Base-by-base conservation (phyloP, 805 yeast genomes). In the Teunomyces cretensis region DNA sequence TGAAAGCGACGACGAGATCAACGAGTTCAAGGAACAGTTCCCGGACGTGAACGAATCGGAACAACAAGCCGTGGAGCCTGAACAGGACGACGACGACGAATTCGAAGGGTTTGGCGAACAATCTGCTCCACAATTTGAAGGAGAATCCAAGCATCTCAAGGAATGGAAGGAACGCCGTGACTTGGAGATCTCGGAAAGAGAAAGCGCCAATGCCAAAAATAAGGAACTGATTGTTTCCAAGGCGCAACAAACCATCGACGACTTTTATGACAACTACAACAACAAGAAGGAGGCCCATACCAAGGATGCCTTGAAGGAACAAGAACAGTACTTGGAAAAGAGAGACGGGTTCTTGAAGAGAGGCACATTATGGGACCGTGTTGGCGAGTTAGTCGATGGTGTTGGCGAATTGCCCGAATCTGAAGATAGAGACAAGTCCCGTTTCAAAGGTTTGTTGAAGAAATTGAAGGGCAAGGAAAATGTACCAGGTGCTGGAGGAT, bases 201-300 rank as follows among this genome's bases (percentile, higher is more conserved):
- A 92, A 59, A 83, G 78, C 54, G 80, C 80, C 51, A 84, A 86
- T 55, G 71, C 70, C 15, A 71, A 79, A 54, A 86, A 80, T 62
- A 79, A 85, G 59, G 72, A 72, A 26, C 88, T 83, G 48, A 76
- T 89, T 47, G 78, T 85, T 45, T 78, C 80, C 42, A 84, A 84
- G 50, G 98, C 98, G 8, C 80, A 81, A 58, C 81, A 83, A 62
- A 83, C 89, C 43, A 81, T 90, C 58, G 97, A 92, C 63, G 96
- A 87, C 52, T 92, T 92, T 65, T 92, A 92, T 66, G 96, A 88
- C 56, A 84, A 84, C 60, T 92, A 92, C 75, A 90, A 88, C 70
- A 74, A 76, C 60, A 91, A 91, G 72, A 86, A 83, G 65, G 92
- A 88, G 43, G 78, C 78, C 52, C 79, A 82, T 42, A 70, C 83